A percentile compares a stretch with the other conserved stretches of the same genome.
Conservation (phyloP, 352 stramenopile genomes). For the Phytophthora pistaciae region DNA sequence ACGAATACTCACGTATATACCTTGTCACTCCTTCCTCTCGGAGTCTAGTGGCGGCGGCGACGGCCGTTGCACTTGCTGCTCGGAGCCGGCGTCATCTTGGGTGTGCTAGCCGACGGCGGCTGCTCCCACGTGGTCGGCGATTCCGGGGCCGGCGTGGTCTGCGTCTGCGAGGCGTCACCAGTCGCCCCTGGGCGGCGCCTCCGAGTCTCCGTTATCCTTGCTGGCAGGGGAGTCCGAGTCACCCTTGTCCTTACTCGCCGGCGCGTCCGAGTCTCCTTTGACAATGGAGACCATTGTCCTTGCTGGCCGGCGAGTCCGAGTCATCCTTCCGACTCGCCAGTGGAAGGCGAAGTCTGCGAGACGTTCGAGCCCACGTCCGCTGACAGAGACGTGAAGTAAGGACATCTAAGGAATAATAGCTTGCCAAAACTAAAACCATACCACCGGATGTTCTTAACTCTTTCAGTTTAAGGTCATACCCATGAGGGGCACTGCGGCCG, state of each 20-base stretch:
- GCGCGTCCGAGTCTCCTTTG: not conserved
- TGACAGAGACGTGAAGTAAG: constrained; percentile 8
- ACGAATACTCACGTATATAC: constrained; percentile 25
- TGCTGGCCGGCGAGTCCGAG: too few relatives aligned
- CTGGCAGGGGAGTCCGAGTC: constrained; percentile 3
- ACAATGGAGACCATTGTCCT: too few relatives aligned
- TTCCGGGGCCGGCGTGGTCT: constrained; percentile 17
- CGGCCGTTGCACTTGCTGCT: constrained; percentile 36
- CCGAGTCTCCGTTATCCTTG: constrained; percentile 3
- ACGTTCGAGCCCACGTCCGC: constrained; percentile 3
- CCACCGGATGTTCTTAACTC: too few relatives aligned
- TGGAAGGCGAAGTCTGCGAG: constrained; percentile 2
- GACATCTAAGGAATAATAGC: too few relatives aligned
- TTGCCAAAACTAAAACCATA: too few relatives aligned
- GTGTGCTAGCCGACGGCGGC: constrained; percentile 16
- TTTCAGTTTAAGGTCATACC: too few relatives aligned
- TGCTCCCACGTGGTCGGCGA: not conserved
- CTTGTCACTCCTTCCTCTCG: constrained; percentile 22
- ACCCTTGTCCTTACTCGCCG: not conserved
- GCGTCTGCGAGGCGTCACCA: not conserved
- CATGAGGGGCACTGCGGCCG: too few relatives aligned
- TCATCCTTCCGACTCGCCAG: not conserved
- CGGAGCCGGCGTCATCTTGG: constrained; percentile 24
- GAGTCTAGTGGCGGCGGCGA: constrained; percentile 23
- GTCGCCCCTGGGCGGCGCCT: not conserved